These are phyloP conservation scores for Conidiobolus coronatus DNA, from an alignment of 371 early-diverging fungal genomes.

Conservation along the genomic window DNA sequence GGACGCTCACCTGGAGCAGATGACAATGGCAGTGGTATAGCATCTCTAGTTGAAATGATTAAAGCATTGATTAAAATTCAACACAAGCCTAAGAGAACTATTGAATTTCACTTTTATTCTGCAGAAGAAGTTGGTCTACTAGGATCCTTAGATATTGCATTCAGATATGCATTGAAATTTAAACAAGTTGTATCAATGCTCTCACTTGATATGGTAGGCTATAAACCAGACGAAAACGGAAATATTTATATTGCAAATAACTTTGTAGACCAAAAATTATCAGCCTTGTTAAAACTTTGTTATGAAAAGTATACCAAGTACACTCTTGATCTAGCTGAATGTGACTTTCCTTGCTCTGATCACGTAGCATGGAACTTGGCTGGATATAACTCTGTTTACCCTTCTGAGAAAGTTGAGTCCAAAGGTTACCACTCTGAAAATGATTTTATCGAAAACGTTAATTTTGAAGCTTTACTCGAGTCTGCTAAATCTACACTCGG, in stretches of 20 bases:
- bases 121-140: conserved; percentile 75
- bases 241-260: conserved; percentile 62
- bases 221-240: conserved; percentile 19
- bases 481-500: no score
- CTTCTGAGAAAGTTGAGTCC: conserved; percentile 33
- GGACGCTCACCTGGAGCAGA: conserved; percentile 64
- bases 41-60: conserved; percentile 70
- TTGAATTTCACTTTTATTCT: conserved; percentile 92
- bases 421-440: no score
- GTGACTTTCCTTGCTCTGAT: conserved; percentile 55
- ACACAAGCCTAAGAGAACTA: conserved; percentile 50
- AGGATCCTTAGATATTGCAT: conserved; percentile 68
- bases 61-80: conserved; percentile 35
- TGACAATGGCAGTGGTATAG: conserved; percentile 77
- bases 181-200: conserved; percentile 47
- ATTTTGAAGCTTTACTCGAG: no score
- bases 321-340: conserved; percentile 5
- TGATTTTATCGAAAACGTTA: no score
- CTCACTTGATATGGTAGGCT: conserved; percentile 68
- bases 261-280: conserved; percentile 34
- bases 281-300: conserved; percentile 22
- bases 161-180: conserved; percentile 27
- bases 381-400: conserved; percentile 57
- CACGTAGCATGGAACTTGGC: conserved; percentile 74
- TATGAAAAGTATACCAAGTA: not conserved